Evolutionary conservation across 805 yeast genomes (phyloP).

Genomic region (Priceomyces melissophilus): DNA sequence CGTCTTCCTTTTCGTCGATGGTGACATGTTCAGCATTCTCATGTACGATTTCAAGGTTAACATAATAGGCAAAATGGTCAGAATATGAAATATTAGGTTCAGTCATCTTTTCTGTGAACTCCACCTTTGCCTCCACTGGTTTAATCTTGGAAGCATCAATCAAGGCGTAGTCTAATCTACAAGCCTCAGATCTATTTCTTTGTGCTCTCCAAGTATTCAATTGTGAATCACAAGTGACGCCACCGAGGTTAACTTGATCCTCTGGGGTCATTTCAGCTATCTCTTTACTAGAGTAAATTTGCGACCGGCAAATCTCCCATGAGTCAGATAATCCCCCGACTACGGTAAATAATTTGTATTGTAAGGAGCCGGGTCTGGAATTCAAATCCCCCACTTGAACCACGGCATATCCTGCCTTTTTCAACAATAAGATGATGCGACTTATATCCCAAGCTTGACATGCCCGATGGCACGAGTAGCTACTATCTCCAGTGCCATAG

Average conservation of each 20-base stretch:
- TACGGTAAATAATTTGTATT: slow-evolving; percentile 66
- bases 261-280: slow-evolving; percentile 27
- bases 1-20: too few species aligned
- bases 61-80: slow-evolving; percentile 84
- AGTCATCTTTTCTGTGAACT: slow-evolving; percentile 67
- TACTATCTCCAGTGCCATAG: slow-evolving; percentile 77
- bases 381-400: slow-evolving; percentile 92
- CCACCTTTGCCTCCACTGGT: slow-evolving; percentile 64
- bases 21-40: too few species aligned
- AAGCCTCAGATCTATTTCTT: slow-evolving; percentile 62
- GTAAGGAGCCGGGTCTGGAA: slow-evolving; percentile 82
- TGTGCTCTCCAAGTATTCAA: slow-evolving; percentile 81
- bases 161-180: slow-evolving; percentile 86
- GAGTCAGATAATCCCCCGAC: slow-evolving; percentile 74
- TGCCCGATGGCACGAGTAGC: slow-evolving; percentile 85
- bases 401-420: slow-evolving; percentile 76
- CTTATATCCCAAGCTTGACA: slow-evolving; percentile 97
- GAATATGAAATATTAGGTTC: slow-evolving; percentile 61
- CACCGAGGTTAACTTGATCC: slow-evolving; percentile 67
- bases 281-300: slow-evolving; percentile 9
- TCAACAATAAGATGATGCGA: slow-evolving; percentile 56
- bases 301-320: slow-evolving; percentile 62
- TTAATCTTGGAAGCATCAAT: slow-evolving; percentile 54
- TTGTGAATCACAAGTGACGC: slow-evolving; percentile 85
- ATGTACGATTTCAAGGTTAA: slow-evolving; percentile 22